A percentile compares a stretch with the other conserved stretches of the same genome.
phyloP scores from a whole-genome alignment of 768 basidiomycete species.

The Amanita brunnescens region DNA sequence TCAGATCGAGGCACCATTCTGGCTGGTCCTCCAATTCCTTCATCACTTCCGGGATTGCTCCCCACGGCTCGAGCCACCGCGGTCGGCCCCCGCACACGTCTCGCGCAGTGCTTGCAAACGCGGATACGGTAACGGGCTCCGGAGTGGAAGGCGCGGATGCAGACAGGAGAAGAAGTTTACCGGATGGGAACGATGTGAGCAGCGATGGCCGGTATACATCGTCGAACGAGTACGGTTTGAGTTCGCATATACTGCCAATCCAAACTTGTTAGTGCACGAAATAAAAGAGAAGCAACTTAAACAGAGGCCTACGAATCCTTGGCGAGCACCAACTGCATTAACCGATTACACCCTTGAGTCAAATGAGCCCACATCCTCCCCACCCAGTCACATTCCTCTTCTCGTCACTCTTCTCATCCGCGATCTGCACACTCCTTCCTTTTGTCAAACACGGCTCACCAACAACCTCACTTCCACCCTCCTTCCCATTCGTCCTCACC shows the following conservation, averaged over 20 bases:
- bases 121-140: slow-evolving; percentile 35
- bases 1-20: slow-evolving; percentile 94
- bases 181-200: slow-evolving; percentile 77
- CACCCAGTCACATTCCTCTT: slow-evolving; percentile 72
- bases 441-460: slow-evolving; percentile 79
- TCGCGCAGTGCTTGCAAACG: slow-evolving; percentile 55
- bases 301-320: slow-evolving; percentile 83
- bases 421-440: slow-evolving; percentile 55
- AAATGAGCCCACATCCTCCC: slow-evolving; percentile 73
- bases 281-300: too few relatives aligned
- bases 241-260: slow-evolving; percentile 79
- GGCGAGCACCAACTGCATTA: slow-evolving; percentile 85
- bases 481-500: slow-evolving; percentile 22
- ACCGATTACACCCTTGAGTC: slow-evolving; percentile 77
- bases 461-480: slow-evolving; percentile 21
- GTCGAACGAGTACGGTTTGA: slow-evolving; percentile 93
- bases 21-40: slow-evolving; percentile 74
- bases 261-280: too few relatives aligned
- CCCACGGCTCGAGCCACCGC: slow-evolving; percentile 50
- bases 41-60: slow-evolving; percentile 23
- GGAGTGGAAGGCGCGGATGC: slow-evolving; percentile 50
- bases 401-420: slow-evolving; percentile 30
- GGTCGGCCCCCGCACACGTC: slow-evolving; percentile 65
- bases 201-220: slow-evolving; percentile 96
- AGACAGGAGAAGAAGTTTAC: slow-evolving; percentile 89